Evolutionary conservation across 2,329 filamentous ascomycete species (phyloP).

Genomic region (Xylariaceae sp.): DNA sequence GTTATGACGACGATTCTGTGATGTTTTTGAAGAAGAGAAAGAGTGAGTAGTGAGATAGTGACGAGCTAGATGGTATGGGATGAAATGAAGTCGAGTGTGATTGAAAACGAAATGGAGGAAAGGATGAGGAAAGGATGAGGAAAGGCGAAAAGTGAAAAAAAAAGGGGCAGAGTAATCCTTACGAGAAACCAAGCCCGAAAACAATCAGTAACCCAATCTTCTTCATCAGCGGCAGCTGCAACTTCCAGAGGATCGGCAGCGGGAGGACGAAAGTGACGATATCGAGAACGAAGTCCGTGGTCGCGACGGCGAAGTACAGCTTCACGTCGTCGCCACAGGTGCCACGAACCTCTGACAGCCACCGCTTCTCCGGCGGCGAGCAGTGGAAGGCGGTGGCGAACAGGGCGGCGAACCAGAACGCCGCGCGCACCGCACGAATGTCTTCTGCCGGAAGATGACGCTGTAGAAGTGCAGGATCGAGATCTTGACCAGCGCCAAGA

Average conservation of each 20-base stretch:
- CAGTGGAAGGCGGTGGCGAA: constrained; percentile 12
- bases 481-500: constrained; percentile 14
- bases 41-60: too few species aligned
- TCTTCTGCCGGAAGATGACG: constrained; percentile 7
- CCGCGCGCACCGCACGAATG: constrained; percentile 4
- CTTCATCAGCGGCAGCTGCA: constrained; percentile 10
- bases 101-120: too few species aligned
- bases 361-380: constrained; percentile 10
- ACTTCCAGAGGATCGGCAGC: constrained; percentile 15
- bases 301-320: constrained; percentile 4
- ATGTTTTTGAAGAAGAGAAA: too few species aligned
- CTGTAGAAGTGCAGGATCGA: constrained; percentile 18
- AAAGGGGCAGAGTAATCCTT: constrained; percentile 1
- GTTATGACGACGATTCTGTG: constrained; percentile 13
- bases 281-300: constrained; percentile 7
- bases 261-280: constrained; percentile 14
- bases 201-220: constrained; percentile 15
- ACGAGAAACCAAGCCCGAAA: constrained; percentile 22
- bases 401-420: constrained; percentile 12
- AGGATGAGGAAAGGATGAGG: too few species aligned
- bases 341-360: constrained; percentile 6
- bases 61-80: too few species aligned
- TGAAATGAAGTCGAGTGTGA: too few species aligned
- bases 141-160: too few species aligned
- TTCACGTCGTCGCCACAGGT: constrained; percentile 7